These are phyloP conservation scores for Yamagishiella unicocca DNA, from an alignment of 139 green algal genomes.

Conservation along the genomic window DNA sequence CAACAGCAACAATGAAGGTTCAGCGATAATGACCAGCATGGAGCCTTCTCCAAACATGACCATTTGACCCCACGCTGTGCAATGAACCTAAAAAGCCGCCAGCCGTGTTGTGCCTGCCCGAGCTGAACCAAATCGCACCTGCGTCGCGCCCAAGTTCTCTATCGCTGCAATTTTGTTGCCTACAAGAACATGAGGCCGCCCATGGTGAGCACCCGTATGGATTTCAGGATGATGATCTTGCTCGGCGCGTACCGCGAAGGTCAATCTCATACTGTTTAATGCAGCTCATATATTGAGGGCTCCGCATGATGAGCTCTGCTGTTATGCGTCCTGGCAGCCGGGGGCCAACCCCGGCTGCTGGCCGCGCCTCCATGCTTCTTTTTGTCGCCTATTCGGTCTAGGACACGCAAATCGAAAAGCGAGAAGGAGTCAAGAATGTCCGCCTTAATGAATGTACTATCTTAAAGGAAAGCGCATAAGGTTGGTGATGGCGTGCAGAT, in stretches of 20 bases:
- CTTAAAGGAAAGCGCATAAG: too few species aligned
- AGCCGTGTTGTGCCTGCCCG: neutral
- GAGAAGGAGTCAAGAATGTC: too few species aligned
- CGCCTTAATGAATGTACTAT: too few species aligned
- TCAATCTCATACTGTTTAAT: slow-evolving; percentile 92
- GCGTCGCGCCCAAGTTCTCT: slow-evolving; percentile 95
- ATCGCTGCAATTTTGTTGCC: slow-evolving; percentile 90
- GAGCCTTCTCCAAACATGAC: neutral
- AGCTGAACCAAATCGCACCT: slow-evolving; percentile 68
- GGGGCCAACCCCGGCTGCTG: slow-evolving; percentile 52
- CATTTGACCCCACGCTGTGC: neutral
- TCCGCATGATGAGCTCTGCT: slow-evolving; percentile 88
- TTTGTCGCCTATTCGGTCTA: neutral
- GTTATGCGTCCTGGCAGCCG: slow-evolving; percentile 85
- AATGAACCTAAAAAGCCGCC: slow-evolving; percentile 16
- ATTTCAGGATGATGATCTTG: neutral
- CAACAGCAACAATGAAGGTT: neutral
- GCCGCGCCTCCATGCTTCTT: slow-evolving; percentile 25
- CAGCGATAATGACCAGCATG: neutral
- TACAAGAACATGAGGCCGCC: slow-evolving; percentile 39
- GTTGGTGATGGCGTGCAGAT: too few species aligned
- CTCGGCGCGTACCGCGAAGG: slow-evolving; percentile 71
- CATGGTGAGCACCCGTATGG: neutral
- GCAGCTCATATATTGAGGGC: slow-evolving; percentile 92
- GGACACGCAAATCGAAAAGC: too few species aligned